Conservation (phyloP, 208 protist species). For the Crithidia bombi region DNA sequence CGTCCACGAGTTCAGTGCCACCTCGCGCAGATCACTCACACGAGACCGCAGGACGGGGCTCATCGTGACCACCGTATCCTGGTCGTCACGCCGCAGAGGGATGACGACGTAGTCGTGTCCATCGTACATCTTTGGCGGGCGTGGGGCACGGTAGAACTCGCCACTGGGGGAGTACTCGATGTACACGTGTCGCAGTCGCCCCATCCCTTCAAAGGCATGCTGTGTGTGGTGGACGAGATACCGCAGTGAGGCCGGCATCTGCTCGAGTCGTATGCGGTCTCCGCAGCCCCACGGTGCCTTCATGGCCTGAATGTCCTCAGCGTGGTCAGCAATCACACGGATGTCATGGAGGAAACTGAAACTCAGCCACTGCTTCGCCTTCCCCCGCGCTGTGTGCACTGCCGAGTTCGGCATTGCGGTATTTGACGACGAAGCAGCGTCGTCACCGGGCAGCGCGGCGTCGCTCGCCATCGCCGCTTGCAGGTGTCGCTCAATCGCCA, state of each 20-base stretch:
- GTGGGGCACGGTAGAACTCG: slow-evolving; percentile 65
- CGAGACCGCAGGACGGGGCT: slow-evolving; percentile 72
- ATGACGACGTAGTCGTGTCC: slow-evolving; percentile 91
- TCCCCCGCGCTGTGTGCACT: too few species aligned
- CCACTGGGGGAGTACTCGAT: slow-evolving; percentile 85
- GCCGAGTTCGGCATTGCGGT: neutral
- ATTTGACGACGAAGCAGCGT: neutral
- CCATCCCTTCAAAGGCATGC: slow-evolving; percentile 49
- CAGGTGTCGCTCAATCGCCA: slow-evolving; percentile 19
- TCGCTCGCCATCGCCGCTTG: slow-evolving; percentile 11
- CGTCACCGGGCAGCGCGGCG: neutral
- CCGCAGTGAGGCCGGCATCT: slow-evolving; percentile 75
- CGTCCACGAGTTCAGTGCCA: slow-evolving; percentile 78
- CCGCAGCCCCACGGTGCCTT: slow-evolving; percentile 86
- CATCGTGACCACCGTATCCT: slow-evolving; percentile 73
- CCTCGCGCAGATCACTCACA: slow-evolving; percentile 53
- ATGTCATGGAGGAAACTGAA: slow-evolving; percentile 45
- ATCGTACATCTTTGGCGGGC: slow-evolving; percentile 71
- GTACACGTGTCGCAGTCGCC: slow-evolving; percentile 86
- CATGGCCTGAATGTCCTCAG: slow-evolving; percentile 83
- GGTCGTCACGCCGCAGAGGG: slow-evolving; percentile 65
- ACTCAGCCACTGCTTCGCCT: slow-evolving; percentile 1
- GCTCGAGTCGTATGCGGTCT: slow-evolving; percentile 56
- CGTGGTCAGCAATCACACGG: slow-evolving; percentile 79
- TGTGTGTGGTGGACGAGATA: slow-evolving; percentile 60